A percentile compares a stretch with the other conserved stretches of the same genome.
These are phyloP conservation scores for Cladosporium sp. DNA, from an alignment of 2,329 filamentous ascomycete species.

Conservation along the genomic window DNA sequence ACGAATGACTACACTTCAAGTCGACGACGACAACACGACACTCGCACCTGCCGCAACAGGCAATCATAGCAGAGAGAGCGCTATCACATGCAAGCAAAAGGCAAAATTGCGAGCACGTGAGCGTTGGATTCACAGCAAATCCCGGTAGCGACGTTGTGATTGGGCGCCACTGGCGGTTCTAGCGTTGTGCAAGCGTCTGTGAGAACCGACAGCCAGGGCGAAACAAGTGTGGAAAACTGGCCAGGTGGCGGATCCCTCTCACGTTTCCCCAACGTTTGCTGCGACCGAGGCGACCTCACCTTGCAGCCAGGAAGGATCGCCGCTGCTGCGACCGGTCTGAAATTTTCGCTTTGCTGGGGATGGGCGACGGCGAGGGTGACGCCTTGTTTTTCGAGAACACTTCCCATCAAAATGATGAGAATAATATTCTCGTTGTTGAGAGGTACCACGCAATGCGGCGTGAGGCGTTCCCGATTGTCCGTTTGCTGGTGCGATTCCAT, in stretches of 20 bases:
- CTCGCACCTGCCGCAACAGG: neutral
- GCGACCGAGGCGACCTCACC: neutral
- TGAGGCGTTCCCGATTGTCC: neutral
- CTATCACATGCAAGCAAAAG: conserved; percentile 5
- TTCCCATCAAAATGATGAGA: neutral
- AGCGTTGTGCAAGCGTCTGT: conserved; percentile 11
- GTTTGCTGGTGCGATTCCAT: conserved; percentile 4
- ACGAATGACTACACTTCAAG: too few species aligned
- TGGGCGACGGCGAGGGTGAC: neutral
- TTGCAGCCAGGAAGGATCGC: conserved; percentile 1
- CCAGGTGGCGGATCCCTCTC: conserved; percentile 5
- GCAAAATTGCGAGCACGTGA: neutral
- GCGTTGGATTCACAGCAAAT: neutral
- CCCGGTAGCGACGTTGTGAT: neutral
- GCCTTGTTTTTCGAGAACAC: neutral
- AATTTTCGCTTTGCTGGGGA: neutral
- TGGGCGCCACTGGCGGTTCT: conserved; percentile 1
- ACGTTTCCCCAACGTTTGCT: neutral
- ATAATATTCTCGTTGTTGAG: neutral
- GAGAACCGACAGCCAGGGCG: conserved; percentile 1
- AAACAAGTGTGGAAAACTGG: neutral
- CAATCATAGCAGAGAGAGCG: neutral
- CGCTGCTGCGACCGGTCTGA: neutral
- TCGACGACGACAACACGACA: too few species aligned
- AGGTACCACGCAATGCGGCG: too few species aligned